Conservation (phyloP, 1,284 basidiomycete species). For the Ganoderma multipileum region DNA sequence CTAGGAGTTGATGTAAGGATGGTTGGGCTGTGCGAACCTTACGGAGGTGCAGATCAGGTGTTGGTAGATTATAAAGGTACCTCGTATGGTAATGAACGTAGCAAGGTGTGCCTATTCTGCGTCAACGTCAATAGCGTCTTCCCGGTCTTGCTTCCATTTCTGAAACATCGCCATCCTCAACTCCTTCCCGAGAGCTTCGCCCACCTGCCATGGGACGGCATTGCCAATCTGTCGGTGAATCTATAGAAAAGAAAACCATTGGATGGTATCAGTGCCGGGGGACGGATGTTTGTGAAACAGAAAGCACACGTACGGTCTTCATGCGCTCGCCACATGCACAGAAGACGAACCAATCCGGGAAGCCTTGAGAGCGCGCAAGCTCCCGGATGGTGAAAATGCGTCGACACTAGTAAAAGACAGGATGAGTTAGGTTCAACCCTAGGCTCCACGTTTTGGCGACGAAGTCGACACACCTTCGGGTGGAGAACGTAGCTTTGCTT, state of each 20-base stretch:
- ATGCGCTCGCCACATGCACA: slow-evolving; percentile 55
- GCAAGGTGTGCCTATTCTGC: neutral
- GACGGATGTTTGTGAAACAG: neutral
- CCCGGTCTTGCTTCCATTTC: slow-evolving; percentile 51
- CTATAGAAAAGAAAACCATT: slow-evolving; percentile 41
- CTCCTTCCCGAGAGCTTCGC: slow-evolving; percentile 66
- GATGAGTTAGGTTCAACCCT: neutral
- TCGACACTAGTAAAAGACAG: slow-evolving; percentile 50
- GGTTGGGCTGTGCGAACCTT: no score
- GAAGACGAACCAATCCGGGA: slow-evolving; percentile 75
- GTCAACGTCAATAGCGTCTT: slow-evolving; percentile 40
- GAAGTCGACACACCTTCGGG: slow-evolving; percentile 54
- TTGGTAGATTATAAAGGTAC: neutral
- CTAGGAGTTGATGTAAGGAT: no score
- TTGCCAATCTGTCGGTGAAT: slow-evolving; percentile 83
- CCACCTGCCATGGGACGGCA: slow-evolving; percentile 71
- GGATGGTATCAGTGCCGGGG: neutral
- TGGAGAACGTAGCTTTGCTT: slow-evolving; percentile 75
- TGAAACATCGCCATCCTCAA: slow-evolving; percentile 56
- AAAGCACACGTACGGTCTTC: slow-evolving; percentile 56
- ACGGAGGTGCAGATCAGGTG: no score
- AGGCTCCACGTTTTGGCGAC: neutral
- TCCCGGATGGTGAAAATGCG: slow-evolving; percentile 76
- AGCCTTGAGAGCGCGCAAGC: slow-evolving; percentile 77
- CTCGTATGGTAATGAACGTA: neutral